Conservation (phyloP, 805 yeast genomes). For the Candida sanyiensis region DNA sequence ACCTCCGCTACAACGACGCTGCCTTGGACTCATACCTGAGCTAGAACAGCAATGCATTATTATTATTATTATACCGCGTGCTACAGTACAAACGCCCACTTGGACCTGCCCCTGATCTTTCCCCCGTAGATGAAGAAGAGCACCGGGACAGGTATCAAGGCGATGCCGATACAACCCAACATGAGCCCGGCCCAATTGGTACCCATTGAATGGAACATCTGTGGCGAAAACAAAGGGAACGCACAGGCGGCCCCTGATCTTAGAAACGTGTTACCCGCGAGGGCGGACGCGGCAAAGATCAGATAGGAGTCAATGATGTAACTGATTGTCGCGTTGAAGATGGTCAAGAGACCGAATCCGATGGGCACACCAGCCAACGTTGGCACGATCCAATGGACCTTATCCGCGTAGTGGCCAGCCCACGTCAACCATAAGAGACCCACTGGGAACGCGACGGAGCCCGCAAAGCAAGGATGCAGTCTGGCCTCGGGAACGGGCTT, state of each 20-base stretch:
- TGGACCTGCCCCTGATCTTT: conserved; percentile 48
- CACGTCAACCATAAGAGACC: conserved; percentile 87
- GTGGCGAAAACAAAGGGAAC: conserved; percentile 65
- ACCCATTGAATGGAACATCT: conserved; percentile 65
- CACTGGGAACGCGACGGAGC: conserved; percentile 64
- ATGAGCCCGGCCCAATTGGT: conserved; percentile 76
- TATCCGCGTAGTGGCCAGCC: conserved; percentile 71
- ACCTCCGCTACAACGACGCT: conserved; percentile 53
- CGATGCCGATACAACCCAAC: conserved; percentile 54
- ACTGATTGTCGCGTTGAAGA: conserved; percentile 65
- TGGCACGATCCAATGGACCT: conserved; percentile 77
- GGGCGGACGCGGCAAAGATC: conserved; percentile 70
- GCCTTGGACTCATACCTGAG: conserved; percentile 12
- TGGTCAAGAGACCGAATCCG: conserved; percentile 62
- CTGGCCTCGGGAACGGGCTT: conserved; percentile 74
- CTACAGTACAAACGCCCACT: conserved; percentile 41
- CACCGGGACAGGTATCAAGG: conserved; percentile 62
- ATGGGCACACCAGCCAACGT: conserved; percentile 56
- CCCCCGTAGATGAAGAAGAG: conserved; percentile 56
- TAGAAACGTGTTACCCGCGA: conserved; percentile 67
- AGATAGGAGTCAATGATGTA: conserved; percentile 70
- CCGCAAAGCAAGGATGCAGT: conserved; percentile 70
- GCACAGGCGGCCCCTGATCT: conserved; percentile 65
- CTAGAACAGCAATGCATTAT: no score
- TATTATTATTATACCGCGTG: no score